A percentile compares a stretch with the other conserved stretches of the same genome.
phyloP scores from a whole-genome alignment of 768 basidiomycete species.

The Boletus edulis region DNA sequence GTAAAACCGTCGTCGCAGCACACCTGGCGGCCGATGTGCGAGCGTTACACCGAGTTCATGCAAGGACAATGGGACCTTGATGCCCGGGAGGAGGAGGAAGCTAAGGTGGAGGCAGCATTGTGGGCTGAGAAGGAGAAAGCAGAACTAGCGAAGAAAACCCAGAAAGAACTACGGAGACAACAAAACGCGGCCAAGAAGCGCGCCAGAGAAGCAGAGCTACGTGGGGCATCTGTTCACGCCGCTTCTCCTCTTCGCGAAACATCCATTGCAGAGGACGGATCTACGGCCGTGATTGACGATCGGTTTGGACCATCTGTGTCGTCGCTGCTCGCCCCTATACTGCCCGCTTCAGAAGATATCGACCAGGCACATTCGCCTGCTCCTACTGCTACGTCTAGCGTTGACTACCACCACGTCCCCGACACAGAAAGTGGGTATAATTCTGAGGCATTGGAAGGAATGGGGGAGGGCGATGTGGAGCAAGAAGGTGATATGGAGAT shows the following conservation, averaged over 20 bases:
- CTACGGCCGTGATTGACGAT: slow-evolving; percentile 23
- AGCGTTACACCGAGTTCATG: slow-evolving; percentile 85
- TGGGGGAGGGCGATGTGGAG: slow-evolving; percentile 26
- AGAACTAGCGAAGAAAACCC: slow-evolving; percentile 35
- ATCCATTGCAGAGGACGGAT: slow-evolving; percentile 29
- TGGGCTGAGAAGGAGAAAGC: slow-evolving; percentile 46
- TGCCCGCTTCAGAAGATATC: slow-evolving; percentile 25
- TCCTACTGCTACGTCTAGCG: slow-evolving; percentile 49
- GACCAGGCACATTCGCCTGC: slow-evolving; percentile 48
- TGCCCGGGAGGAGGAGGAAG: slow-evolving; percentile 71
- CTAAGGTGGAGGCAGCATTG: slow-evolving; percentile 42
- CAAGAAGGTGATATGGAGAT: slow-evolving; percentile 24
- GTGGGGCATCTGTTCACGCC: slow-evolving; percentile 21
- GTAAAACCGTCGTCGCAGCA: slow-evolving; percentile 29
- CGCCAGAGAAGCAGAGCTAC: slow-evolving; percentile 37
- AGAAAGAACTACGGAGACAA: slow-evolving; percentile 47
- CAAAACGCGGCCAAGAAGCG: slow-evolving; percentile 53
- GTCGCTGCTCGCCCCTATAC: slow-evolving; percentile 23
- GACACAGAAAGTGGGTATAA: slow-evolving; percentile 57
- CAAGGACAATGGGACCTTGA: slow-evolving; percentile 79
- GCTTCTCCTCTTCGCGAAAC: slow-evolving; percentile 29
- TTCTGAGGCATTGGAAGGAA: slow-evolving; percentile 41
- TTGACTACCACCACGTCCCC: slow-evolving; percentile 37
- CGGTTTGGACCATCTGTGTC: slow-evolving; percentile 27
- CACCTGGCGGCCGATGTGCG: slow-evolving; percentile 77